Conservation (phyloP, 129 eudicot genomes). For the Lactuca saligna region DNA sequence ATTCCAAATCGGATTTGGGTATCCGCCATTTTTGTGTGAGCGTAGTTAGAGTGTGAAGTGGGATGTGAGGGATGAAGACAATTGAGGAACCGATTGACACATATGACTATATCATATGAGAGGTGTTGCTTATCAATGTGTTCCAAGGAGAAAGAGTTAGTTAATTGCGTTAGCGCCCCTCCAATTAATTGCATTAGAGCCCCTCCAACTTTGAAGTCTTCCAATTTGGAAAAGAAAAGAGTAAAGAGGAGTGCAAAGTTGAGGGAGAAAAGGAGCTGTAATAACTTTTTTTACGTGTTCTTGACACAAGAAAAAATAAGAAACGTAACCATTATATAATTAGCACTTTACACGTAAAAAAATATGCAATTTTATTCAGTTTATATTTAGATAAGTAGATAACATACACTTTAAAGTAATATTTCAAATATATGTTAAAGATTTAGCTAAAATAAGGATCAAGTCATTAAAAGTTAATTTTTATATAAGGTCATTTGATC, state of each 20-base stretch:
- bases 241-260: not conserved
- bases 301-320: not conserved
- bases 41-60: constrained; percentile 7
- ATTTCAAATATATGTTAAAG: too few species aligned
- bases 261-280: not conserved
- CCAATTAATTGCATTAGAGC: not conserved
- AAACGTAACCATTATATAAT: not conserved
- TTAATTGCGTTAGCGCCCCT: too few species aligned
- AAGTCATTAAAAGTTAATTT: too few species aligned
- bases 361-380: not conserved
- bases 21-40: constrained; percentile 34
- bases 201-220: not conserved
- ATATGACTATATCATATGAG: not conserved
- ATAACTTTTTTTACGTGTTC: not conserved
- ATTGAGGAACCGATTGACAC: not conserved
- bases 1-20: constrained; percentile 61
- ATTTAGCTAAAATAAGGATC: too few species aligned
- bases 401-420: not conserved
- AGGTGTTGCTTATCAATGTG: not conserved
- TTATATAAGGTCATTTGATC: not conserved
- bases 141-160: too few species aligned
- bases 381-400: not conserved
- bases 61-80: not conserved
- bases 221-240: too few species aligned
- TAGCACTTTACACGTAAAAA: not conserved